Evolutionary conservation across 2,329 filamentous ascomycete genomes (phyloP).

Genomic region (Thielaviopsis ethacetica): DNA sequence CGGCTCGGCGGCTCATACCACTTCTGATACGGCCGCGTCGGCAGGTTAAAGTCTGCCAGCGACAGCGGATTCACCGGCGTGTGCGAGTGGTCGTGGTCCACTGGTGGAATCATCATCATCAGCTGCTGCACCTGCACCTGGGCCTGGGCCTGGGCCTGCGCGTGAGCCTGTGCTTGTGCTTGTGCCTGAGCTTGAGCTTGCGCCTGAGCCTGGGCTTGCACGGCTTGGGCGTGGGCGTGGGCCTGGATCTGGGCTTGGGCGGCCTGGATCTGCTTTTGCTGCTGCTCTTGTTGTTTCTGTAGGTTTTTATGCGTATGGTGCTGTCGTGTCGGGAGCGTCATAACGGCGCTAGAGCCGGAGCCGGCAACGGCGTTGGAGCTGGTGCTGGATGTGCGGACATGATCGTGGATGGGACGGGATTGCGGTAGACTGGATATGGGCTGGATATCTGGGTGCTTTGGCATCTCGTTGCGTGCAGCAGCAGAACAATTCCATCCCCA

Average conservation of each 20-base stretch:
- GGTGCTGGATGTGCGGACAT: not conserved
- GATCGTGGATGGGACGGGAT: not conserved
- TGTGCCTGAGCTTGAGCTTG: constrained; percentile 3
- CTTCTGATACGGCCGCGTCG: constrained; percentile 67
- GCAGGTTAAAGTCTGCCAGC: constrained; percentile 59
- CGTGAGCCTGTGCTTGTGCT: not conserved
- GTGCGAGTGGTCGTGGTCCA: not conserved
- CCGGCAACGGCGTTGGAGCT: not conserved
- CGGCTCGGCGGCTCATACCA: constrained; percentile 60
- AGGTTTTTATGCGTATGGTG: constrained; percentile 5
- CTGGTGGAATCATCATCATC: not conserved
- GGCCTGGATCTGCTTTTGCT: constrained; percentile 10
- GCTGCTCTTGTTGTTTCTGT: constrained; percentile 11
- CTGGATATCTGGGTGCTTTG: not conserved
- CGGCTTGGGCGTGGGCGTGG: constrained; percentile 3
- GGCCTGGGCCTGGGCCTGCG: constrained; percentile 9
- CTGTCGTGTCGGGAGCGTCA: constrained; percentile 7
- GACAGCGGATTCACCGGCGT: constrained; percentile 51
- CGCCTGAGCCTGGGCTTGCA: constrained; percentile 2
- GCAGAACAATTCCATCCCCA: constrained; percentile 52
- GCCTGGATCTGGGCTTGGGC: constrained; percentile 11
- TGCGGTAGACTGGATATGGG: not conserved
- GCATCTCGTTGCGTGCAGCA: not conserved
- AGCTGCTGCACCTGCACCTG: constrained; percentile 8
- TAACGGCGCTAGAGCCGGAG: not conserved